Percentiles rank a stretch among this genome's conserved stretches.
Evolutionary conservation across 441 rosid species (phyloP).

Genomic region (Dalechampia spathulata): DNA sequence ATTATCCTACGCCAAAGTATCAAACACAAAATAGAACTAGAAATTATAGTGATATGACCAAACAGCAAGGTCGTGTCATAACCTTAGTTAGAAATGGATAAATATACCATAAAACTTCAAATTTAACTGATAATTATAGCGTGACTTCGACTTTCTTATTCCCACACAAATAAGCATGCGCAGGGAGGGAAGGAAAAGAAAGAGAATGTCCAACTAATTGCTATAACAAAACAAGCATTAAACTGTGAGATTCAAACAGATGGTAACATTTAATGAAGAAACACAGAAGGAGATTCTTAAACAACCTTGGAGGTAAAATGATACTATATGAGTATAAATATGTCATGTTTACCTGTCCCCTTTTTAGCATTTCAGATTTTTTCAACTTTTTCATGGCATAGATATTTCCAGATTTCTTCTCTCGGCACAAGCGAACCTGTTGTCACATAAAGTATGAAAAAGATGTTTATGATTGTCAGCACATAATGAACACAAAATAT

Average conservation of each 20-base stretch:
- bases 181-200: not conserved
- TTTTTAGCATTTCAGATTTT: constrained; percentile 94
- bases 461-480: constrained; percentile 8
- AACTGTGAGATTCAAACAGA: not conserved
- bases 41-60: not conserved
- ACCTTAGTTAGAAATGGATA: too few relatives aligned
- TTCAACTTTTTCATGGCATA: constrained; percentile 98
- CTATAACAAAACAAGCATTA: not conserved
- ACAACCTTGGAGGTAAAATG: constrained; percentile 3
- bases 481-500: constrained; percentile 9
- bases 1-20: not conserved
- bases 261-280: not conserved
- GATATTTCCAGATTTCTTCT: constrained; percentile 93
- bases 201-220: not conserved
- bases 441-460: constrained; percentile 18
- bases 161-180: not conserved
- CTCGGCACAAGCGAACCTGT: constrained; percentile 83
- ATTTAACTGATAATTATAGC: too few relatives aligned
- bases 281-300: not conserved
- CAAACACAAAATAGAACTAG: not conserved
- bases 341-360: constrained; percentile 74
- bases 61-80: not conserved
- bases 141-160: not conserved
- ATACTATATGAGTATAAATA: constrained; percentile 1
- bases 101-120: too few relatives aligned